Evolutionary conservation across 306 rosid species (phyloP).

Genomic region (Arachis stenosperma): DNA sequence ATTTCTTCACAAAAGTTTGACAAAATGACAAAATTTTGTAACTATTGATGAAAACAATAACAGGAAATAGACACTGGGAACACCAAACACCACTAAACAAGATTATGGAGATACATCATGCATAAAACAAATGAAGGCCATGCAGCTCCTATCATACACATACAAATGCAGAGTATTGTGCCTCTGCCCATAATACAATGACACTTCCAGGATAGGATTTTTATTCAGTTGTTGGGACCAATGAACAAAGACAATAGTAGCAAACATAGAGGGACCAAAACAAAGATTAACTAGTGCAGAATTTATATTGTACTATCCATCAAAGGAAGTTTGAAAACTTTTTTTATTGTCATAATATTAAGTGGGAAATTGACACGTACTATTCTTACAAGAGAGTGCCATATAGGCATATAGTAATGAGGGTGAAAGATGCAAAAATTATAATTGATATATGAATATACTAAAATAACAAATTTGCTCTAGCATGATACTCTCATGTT

Average conservation of each 20-base stretch:
- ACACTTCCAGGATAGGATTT: conserved; percentile 39
- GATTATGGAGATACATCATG: not conserved
- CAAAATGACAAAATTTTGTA: no score
- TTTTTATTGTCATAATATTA: not conserved
- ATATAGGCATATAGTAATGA: not conserved
- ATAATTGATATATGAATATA: not conserved
- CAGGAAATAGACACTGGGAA: not conserved
- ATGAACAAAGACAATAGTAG: conserved; percentile 13
- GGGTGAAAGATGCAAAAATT: not conserved
- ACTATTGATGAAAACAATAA: not conserved
- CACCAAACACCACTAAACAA: not conserved
- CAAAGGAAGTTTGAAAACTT: not conserved
- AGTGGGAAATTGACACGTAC: conserved; percentile 17
- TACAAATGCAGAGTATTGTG: conserved; percentile 27
- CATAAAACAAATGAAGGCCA: conserved; percentile 16
- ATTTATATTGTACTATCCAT: conserved; percentile 9
- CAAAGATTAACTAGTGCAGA: conserved; percentile 25
- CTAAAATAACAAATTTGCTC: not conserved
- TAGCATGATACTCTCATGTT: not conserved
- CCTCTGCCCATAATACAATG: conserved; percentile 49
- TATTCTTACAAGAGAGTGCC: not conserved
- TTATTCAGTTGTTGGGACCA: conserved; percentile 41
- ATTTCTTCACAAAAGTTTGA: no score
- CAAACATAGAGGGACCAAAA: conserved; percentile 33
- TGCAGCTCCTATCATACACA: conserved; percentile 13